phyloP scores from a whole-genome alignment of 2,329 filamentous ascomycete species.

The Ophiostoma quercus region DNA sequence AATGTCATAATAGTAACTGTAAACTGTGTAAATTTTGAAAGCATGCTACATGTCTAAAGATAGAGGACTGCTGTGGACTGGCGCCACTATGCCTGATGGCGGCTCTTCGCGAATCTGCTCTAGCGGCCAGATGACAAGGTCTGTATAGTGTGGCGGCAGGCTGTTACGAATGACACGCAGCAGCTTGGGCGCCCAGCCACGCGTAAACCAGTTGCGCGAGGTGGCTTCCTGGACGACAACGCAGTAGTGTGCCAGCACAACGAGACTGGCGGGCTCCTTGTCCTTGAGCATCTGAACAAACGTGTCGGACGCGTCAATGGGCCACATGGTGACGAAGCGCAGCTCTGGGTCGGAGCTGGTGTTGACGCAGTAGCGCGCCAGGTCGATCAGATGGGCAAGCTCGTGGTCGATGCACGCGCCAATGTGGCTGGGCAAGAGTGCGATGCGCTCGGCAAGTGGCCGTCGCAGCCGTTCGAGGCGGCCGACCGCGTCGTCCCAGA shows the following conservation, averaged over 20 bases:
- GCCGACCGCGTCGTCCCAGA: not conserved
- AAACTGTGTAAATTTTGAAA: no score
- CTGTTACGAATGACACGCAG: constrained; percentile 13
- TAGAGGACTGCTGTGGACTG: not conserved
- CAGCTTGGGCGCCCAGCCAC: constrained; percentile 16
- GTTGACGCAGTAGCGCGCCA: not conserved
- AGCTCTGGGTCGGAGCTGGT: constrained; percentile 26
- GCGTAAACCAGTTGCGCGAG: constrained; percentile 13
- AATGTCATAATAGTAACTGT: no score
- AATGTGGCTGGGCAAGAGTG: not conserved
- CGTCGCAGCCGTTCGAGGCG: not conserved
- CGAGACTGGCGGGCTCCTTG: constrained; percentile 26
- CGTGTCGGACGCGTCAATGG: constrained; percentile 28
- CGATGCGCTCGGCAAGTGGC: not conserved
- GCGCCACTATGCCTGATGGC: not conserved
- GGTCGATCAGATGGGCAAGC: not conserved
- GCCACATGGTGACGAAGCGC: constrained; percentile 29
- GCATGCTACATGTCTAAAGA: not conserved
- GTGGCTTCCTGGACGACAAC: constrained; percentile 24
- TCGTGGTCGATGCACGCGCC: not conserved
- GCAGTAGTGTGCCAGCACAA: constrained; percentile 30
- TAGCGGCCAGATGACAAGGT: not conserved
- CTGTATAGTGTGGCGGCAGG: constrained; percentile 8
- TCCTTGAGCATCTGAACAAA: constrained; percentile 28
- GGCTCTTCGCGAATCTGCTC: not conserved